Evolutionary conservation across 345 rosid genomes (phyloP).

Genomic region (Psidium friedrichsthalianum): DNA sequence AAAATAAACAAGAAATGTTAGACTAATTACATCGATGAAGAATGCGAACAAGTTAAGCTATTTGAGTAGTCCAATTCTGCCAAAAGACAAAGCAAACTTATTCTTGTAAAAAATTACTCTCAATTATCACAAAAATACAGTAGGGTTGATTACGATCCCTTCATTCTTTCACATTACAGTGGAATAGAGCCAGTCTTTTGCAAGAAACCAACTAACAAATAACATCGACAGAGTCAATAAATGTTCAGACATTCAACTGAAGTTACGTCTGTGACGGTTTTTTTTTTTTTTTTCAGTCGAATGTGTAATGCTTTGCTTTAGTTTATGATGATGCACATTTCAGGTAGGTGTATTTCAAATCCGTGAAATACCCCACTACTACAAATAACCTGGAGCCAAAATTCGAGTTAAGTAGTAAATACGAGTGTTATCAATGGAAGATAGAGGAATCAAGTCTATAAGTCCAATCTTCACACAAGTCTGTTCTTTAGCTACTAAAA

Average conservation of each 20-base stretch:
- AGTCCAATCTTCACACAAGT: too few species aligned
- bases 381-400: background rate
- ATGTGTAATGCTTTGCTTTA: background rate
- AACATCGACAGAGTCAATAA: background rate
- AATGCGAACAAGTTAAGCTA: too few species aligned
- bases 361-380: background rate
- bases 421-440: background rate
- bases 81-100: background rate
- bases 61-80: background rate
- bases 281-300: background rate
- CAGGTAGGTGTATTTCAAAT: background rate
- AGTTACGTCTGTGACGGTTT: background rate
- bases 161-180: background rate
- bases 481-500: too few species aligned
- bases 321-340: background rate
- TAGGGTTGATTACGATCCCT: background rate
- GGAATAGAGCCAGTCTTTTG: background rate
- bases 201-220: background rate
- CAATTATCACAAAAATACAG: background rate
- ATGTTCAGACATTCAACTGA: background rate
- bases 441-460: background rate
- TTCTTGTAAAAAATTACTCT: background rate
- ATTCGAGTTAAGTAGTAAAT: background rate
- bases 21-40: background rate
- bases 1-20: background rate